Conservation (phyloP, 2,329 filamentous ascomycete genomes). For the Ascochyta rabiei region DNA sequence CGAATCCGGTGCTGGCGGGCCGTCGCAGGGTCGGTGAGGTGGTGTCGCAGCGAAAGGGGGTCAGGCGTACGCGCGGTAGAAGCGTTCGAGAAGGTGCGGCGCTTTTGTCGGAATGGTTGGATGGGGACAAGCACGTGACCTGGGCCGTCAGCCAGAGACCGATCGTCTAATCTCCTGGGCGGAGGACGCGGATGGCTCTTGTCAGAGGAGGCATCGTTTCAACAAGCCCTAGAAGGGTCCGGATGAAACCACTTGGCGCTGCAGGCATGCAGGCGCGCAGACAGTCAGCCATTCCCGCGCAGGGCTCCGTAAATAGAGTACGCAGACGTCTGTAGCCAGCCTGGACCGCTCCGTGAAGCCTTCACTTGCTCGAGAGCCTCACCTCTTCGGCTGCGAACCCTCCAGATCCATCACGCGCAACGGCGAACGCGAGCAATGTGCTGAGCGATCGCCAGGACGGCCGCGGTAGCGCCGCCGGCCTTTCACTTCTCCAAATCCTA, state of each 20-base stretch:
- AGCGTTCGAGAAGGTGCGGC: slow-evolving; percentile 43
- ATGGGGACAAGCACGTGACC: slow-evolving; percentile 41
- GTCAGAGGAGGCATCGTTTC: slow-evolving; percentile 47
- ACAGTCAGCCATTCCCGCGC: slow-evolving; percentile 40
- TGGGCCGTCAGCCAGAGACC: slow-evolving; percentile 48
- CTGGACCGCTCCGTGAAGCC: slow-evolving; percentile 13
- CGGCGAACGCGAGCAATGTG: slow-evolving; percentile 21
- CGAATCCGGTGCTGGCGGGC: slow-evolving; percentile 41
- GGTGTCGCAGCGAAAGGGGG: slow-evolving; percentile 37
- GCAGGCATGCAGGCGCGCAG: slow-evolving; percentile 48
- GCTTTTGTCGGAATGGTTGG: slow-evolving; percentile 42
- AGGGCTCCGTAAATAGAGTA: slow-evolving; percentile 42
- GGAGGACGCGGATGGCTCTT: slow-evolving; percentile 46
- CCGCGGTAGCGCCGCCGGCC: slow-evolving; percentile 37
- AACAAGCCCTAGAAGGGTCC: slow-evolving; percentile 30
- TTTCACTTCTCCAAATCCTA: slow-evolving; percentile 23
- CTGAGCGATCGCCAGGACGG: slow-evolving; percentile 33
- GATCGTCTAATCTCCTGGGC: slow-evolving; percentile 50
- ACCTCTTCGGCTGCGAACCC: slow-evolving; percentile 6
- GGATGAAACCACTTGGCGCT: slow-evolving; percentile 42
- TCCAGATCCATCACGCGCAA: slow-evolving; percentile 15
- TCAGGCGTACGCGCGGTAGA: slow-evolving; percentile 34
- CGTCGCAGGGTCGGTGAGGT: slow-evolving; percentile 35
- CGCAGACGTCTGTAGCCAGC: slow-evolving; percentile 27
- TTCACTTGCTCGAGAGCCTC: slow-evolving; percentile 7